Conservation (phyloP, 768 basidiomycete species). For the Chalciporus piperatus region DNA sequence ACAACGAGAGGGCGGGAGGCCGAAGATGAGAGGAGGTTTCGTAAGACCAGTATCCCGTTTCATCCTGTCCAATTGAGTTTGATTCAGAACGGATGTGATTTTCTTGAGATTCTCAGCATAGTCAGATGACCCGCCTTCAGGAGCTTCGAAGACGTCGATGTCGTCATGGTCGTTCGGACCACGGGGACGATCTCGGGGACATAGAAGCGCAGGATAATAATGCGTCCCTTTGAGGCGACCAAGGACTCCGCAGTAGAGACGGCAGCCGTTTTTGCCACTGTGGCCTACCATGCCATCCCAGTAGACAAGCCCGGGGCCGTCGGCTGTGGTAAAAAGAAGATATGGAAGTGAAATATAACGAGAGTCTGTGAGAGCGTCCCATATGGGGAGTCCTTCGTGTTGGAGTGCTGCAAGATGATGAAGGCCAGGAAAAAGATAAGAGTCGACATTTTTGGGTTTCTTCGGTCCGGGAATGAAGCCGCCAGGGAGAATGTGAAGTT, state of each 20-base stretch:
- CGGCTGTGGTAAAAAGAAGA: conserved; percentile 18
- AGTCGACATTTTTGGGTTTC: conserved; percentile 31
- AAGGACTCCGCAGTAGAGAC: conserved; percentile 26
- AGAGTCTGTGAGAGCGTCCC: conserved; percentile 25
- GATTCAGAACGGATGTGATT: conserved; percentile 1
- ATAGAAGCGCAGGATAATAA: conserved; percentile 34
- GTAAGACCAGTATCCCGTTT: conserved; percentile 35
- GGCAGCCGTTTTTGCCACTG: conserved; percentile 34
- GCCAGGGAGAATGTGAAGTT: conserved; percentile 12
- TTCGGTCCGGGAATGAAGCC: conserved; percentile 29
- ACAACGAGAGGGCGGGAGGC: conserved; percentile 17
- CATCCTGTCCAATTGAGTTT: conserved; percentile 22
- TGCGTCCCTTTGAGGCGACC: conserved; percentile 29
- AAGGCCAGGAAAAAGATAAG: conserved; percentile 31
- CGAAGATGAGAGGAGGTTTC: conserved; percentile 36
- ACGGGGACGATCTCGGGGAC: conserved; percentile 27
- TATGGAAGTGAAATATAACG: conserved; percentile 15
- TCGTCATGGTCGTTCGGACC: conserved; percentile 30
- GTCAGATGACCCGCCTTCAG: conserved; percentile 1
- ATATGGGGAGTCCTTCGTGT: conserved; percentile 31
- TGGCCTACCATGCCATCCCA: conserved; percentile 37
- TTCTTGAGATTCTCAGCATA: not conserved
- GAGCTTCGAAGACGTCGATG: conserved; percentile 22
- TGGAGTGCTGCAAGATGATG: conserved; percentile 26
- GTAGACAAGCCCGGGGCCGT: conserved; percentile 27